Base-by-base conservation (phyloP, 352 stramenopile genomes). In the Phytophthora pseudosyringae region DNA sequence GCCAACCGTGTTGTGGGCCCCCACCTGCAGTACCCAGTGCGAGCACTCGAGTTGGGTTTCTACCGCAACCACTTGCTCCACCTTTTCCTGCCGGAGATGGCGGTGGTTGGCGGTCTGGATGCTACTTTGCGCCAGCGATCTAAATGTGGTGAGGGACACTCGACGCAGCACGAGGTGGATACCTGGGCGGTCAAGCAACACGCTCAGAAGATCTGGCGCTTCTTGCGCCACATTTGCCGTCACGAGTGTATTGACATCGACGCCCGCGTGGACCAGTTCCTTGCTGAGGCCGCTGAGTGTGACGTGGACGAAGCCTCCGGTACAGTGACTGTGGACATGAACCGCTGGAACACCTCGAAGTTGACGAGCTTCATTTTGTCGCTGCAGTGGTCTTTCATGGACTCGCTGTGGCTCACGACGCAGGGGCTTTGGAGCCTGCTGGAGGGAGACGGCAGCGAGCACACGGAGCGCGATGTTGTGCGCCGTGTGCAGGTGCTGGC, bases 21-120 rank as follows among this genome's bases (percentile, higher is more conserved):
- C 4, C 75, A 90, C 10, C 54, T 90, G 9, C 62, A 82, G 46
- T 89, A 83, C 43, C 78, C 86, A 31, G 84, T 80, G 45, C 77
- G 81, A 31, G 80, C 88, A 32, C 67, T 97, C 2, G 81, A 91
- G 49, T 54, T 97, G 4, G 81, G 75, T 5, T 97, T 94, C 57
- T 95, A 95, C 64, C 85, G 89, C 4, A 97, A 97, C 56, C 86
- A 95, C 36, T 57, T 96, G 51, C 65, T 95, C 0, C 83, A 95
- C 55, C 64, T 91, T 43, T 95, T 97, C 32, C 40, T 94, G 5
- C 80, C 74, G 1, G 86, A 96, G 29, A 90, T 93, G 70, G 82
- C 86, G 4, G 64, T 93, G 16, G 58, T 85, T 33, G 80, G 82
- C 18, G 83, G 84, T 8, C 62, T 93, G 25, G 71, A 91, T 51